Evolutionary conservation across 768 basidiomycete species (phyloP).

Genomic region (Boletus fagicola): DNA sequence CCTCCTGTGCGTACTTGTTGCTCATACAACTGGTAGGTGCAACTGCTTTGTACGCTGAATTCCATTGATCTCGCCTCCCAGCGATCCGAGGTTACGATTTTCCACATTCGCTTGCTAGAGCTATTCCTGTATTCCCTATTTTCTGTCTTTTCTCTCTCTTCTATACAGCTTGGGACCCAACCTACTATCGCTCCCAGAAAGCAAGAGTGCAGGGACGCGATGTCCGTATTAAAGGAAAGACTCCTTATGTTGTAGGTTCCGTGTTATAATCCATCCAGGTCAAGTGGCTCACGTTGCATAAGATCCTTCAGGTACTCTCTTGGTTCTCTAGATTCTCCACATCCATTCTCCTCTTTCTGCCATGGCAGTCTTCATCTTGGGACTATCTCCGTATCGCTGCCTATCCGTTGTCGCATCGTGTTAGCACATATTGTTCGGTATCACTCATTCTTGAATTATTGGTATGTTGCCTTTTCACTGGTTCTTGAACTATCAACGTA

Average conservation of each 20-base stretch:
- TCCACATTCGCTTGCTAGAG: slow-evolving; percentile 15
- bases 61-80: slow-evolving; percentile 10
- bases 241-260: slow-evolving; percentile 56
- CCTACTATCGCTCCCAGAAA: slow-evolving; percentile 58
- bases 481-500: background rate
- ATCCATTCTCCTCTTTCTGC: slow-evolving; percentile 42
- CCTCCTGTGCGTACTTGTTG: slow-evolving; percentile 40
- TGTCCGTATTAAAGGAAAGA: slow-evolving; percentile 64
- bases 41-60: background rate
- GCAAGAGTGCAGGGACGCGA: slow-evolving; percentile 70
- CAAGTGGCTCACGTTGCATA: slow-evolving; percentile 4
- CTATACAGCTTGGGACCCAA: slow-evolving; percentile 88
- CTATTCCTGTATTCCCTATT: slow-evolving; percentile 46
- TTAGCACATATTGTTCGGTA: slow-evolving; percentile 47
- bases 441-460: slow-evolving; percentile 51
- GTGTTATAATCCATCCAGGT: background rate
- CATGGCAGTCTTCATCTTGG: slow-evolving; percentile 40
- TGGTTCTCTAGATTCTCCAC: slow-evolving; percentile 61
- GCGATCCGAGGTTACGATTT: slow-evolving; percentile 23
- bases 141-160: slow-evolving; percentile 58
- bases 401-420: slow-evolving; percentile 35
- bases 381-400: slow-evolving; percentile 39
- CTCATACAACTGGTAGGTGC: slow-evolving; percentile 48
- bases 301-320: slow-evolving; percentile 58
- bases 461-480: slow-evolving; percentile 40